These are phyloP conservation scores for Talaromyces marneffei DNA, from an alignment of 2,329 filamentous ascomycete species.

Conservation along the genomic window DNA sequence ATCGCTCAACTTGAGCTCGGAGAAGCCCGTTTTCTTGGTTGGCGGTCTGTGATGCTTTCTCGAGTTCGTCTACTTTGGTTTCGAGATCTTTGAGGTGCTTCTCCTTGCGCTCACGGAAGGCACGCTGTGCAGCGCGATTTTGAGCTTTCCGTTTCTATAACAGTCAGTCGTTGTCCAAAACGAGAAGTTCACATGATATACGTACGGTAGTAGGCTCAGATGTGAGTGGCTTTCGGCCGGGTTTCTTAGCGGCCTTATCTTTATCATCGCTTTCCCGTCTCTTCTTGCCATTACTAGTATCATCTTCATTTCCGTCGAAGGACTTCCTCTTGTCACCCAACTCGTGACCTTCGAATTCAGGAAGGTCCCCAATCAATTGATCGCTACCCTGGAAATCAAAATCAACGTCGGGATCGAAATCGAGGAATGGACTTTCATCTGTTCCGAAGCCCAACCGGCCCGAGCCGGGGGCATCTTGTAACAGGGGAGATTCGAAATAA, in stretches of 20 bases:
- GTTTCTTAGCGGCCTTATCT: conserved; percentile 70
- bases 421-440: conserved; percentile 74
- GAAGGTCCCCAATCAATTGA: conserved; percentile 71
- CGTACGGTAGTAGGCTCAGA: conserved; percentile 93
- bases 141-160: conserved; percentile 67
- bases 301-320: conserved; percentile 55
- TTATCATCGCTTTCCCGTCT: conserved; percentile 79
- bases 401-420: conserved; percentile 75
- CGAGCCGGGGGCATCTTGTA: conserved; percentile 36
- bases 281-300: conserved; percentile 60
- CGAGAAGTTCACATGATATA: conserved; percentile 21
- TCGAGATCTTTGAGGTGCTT: conserved; percentile 56
- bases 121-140: conserved; percentile 84
- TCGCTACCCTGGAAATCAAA: conserved; percentile 60
- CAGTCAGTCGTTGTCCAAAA: conserved; percentile 19
- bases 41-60: conserved; percentile 75
- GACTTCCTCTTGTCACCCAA: conserved; percentile 58
- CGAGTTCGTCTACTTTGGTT: conserved; percentile 56
- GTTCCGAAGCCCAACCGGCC: conserved; percentile 47
- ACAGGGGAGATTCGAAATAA: conserved; percentile 26
- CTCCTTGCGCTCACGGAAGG: conserved; percentile 92
- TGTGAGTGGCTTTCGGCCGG: conserved; percentile 89
- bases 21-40: conserved; percentile 81
- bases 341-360: conserved; percentile 41
- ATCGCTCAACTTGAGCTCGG: conserved; percentile 78